Base-by-base conservation (phyloP, 768 basidiomycete genomes). In the Mycena galopus region DNA sequence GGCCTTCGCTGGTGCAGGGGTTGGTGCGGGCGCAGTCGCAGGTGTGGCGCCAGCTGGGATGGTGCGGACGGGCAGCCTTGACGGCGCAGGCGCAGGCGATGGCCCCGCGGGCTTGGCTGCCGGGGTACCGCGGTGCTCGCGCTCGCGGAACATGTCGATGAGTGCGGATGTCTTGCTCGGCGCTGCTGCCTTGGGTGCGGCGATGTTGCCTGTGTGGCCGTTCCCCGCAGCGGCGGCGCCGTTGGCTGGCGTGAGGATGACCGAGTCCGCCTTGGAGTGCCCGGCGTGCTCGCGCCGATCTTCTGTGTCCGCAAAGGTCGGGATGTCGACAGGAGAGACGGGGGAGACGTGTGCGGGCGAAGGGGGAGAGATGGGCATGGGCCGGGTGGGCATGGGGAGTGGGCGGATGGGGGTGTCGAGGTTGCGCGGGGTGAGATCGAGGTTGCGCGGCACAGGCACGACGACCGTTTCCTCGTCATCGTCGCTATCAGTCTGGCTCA, bases 121-220 rank as follows among this genome's bases (percentile, higher is more conserved):
- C 82, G 78, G 74, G 82, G 86, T 17, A 81, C 78, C 60, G 65
- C 85, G 88, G 16, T 17, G 89, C 84, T 90, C 93, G 29, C 83
- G 84, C 82, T 95, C 92, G 61, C 93, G 89, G 76, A 94, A 96
- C 93, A 96, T 93, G 80, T 95, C 93, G 75, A 95, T 96, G 61
- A 96, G 85, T 2, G 91, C 88, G 4, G 93, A 91, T 0, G 94
- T 94, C 82, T 91, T 93, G 83, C 90, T 91, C 21, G 84, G 81
- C 17, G 83, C 53, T 2, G 60, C 71, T 57, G 79, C 61, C 47
- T 77, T 81, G 35, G 76, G 75, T 25, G 59, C 37, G 21, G 60
- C 70, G 44, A 61, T 72, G 39, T 76, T 67, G 39, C 6, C 12
- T 1, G 70, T 75, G 59, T 78, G 78, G 25, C 56, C 73, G 65